These are phyloP conservation scores for Cupressus sempervirens DNA, from an alignment of 75 land plant species.

Conservation along the genomic window DNA sequence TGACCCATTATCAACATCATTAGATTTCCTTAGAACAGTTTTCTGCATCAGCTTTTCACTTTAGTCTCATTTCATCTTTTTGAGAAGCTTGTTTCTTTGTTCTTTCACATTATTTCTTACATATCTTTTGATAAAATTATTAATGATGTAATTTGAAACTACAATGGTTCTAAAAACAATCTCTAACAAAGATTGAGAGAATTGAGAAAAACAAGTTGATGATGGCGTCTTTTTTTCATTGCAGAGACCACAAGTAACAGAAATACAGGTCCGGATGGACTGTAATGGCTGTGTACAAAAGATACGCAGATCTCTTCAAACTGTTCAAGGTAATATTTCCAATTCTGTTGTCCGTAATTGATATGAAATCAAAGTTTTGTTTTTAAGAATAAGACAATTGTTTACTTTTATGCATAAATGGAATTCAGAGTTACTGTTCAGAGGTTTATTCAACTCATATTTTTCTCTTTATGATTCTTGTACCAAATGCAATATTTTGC, in stretches of 20 bases:
- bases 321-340: constrained; percentile 35
- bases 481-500: too few species aligned
- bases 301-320: constrained; percentile 54
- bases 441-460: too few species aligned
- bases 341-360: neutral
- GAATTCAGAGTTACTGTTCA: too few species aligned
- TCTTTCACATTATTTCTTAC: neutral
- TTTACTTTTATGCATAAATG: too few species aligned
- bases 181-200: neutral
- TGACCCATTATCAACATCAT: too few species aligned
- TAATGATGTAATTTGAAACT: too few species aligned
- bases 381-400: too few species aligned
- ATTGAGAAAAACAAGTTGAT: neutral
- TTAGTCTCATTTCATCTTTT: neutral
- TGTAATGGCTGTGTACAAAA: constrained; percentile 75
- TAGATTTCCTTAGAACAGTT: neutral
- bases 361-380: neutral
- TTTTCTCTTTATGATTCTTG: neutral
- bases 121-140: neutral
- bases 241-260: constrained; percentile 56
- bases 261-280: constrained; percentile 69
- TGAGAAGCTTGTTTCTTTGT: neutral
- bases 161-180: too few species aligned
- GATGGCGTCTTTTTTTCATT: neutral
- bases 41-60: too few species aligned